phyloP scores from a whole-genome alignment of 2,329 filamentous ascomycete species.

The Fusarium marasasianum region DNA sequence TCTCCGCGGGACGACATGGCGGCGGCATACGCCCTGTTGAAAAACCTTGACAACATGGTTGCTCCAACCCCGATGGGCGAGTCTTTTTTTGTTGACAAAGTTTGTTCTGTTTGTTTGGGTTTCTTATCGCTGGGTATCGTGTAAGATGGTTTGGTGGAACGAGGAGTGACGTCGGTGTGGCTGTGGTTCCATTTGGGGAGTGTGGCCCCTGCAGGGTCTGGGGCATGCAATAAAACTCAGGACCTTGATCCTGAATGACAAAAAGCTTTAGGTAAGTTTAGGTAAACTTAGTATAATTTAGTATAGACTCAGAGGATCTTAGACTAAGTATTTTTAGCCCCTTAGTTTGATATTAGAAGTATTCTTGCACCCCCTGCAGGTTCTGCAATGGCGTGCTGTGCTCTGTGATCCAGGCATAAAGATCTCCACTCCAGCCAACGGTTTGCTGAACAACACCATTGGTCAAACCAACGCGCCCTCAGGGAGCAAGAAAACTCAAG shows the following conservation, averaged over 20 bases:
- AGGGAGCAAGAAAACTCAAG: too few relatives aligned
- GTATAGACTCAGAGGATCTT: too few relatives aligned
- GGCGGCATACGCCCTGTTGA: constrained; percentile 5
- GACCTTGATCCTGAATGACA: too few relatives aligned
- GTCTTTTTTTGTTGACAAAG: constrained; percentile 8
- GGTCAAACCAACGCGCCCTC: too few relatives aligned
- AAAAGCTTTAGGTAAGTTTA: too few relatives aligned
- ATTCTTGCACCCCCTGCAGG: too few relatives aligned
- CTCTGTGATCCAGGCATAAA: background rate
- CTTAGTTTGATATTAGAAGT: too few relatives aligned
- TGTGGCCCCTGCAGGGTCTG: background rate
- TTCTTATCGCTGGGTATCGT: background rate
- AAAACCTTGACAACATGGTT: constrained; percentile 34
- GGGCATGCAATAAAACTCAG: too few relatives aligned
- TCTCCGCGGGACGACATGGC: constrained; percentile 1
- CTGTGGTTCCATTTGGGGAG: background rate
- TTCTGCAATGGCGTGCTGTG: background rate
- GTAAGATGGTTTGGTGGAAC: constrained; percentile 14
- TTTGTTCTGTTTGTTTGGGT: background rate
- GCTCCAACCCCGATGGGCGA: constrained; percentile 18
- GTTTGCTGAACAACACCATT: too few relatives aligned
- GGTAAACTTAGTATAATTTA: too few relatives aligned
- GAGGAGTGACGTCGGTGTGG: constrained; percentile 12
- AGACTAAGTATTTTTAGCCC: too few relatives aligned
- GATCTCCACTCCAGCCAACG: too few relatives aligned